Evolutionary conservation across 495 filamentous ascomycete genomes (phyloP).

Genomic region (Umbilicaria muhlenbergii): DNA sequence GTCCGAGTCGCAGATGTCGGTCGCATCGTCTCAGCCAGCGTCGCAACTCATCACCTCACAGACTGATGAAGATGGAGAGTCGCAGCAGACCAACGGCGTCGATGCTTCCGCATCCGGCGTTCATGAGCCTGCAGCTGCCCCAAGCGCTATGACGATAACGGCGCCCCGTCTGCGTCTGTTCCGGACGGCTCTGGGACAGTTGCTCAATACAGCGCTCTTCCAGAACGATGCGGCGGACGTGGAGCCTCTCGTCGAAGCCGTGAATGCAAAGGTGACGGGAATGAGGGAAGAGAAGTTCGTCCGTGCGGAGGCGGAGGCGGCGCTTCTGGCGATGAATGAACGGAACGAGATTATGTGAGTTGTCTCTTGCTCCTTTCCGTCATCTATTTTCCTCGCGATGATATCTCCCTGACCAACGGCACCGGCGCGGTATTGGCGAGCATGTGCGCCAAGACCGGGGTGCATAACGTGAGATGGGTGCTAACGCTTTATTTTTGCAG

Average conservation of each 20-base stretch:
- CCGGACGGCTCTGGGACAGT: conserved; percentile 59
- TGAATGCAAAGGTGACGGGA: conserved; percentile 49
- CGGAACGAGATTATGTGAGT: conserved; percentile 89
- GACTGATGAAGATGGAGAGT: conserved; percentile 29
- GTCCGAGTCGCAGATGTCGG: conserved; percentile 42
- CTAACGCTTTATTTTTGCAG: conserved; percentile 12
- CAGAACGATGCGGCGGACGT: conserved; percentile 58
- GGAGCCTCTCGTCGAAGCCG: conserved; percentile 55
- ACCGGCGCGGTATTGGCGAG: not conserved
- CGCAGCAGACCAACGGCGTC: conserved; percentile 20
- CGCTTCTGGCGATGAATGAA: conserved; percentile 63
- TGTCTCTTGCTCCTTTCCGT: not conserved
- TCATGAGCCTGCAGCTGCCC: conserved; percentile 1
- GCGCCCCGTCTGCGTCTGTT: conserved; percentile 54
- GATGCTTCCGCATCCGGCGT: conserved; percentile 7
- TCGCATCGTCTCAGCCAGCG: conserved; percentile 52
- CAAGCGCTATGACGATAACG: conserved; percentile 29
- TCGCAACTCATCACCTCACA: conserved; percentile 49
- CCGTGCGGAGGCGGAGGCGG: conserved; percentile 55
- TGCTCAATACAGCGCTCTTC: conserved; percentile 68
- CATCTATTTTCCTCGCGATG: not conserved
- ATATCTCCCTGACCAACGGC: not conserved
- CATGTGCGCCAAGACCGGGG: not conserved
- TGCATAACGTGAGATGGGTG: not conserved
- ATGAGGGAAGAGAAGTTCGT: conserved; percentile 40